Evolutionary conservation across 768 basidiomycete species (phyloP).

Genomic region (Leccinellum albellum): DNA sequence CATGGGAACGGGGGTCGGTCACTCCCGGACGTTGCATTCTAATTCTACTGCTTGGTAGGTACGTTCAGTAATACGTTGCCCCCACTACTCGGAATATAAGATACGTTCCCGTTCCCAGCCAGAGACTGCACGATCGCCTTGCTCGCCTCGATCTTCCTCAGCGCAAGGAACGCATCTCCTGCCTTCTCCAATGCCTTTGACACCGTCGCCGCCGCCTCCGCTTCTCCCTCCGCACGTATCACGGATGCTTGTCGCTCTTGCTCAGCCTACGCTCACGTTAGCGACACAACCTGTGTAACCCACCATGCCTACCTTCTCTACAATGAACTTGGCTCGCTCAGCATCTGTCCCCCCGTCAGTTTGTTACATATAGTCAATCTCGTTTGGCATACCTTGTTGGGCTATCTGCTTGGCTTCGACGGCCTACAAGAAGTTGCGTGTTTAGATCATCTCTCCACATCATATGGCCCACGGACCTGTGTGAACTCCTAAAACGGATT

Average conservation of each 20-base stretch:
- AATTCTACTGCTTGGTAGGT: slow-evolving; percentile 42
- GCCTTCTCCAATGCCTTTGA: slow-evolving; percentile 88
- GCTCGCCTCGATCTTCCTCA: slow-evolving; percentile 96
- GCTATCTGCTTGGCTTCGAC: slow-evolving; percentile 99
- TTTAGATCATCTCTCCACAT: not conserved
- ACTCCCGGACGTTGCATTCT: slow-evolving; percentile 9
- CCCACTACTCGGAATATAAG: slow-evolving; percentile 80
- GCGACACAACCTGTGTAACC: slow-evolving; percentile 5
- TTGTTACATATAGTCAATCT: not conserved
- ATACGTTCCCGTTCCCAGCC: slow-evolving; percentile 75
- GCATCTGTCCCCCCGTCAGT: slow-evolving; percentile 59
- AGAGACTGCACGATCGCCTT: slow-evolving; percentile 94
- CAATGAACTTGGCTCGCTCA: slow-evolving; percentile 97
- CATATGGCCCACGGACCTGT: slow-evolving; percentile 38
- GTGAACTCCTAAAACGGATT: slow-evolving; percentile 69
- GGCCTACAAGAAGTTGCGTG: slow-evolving; percentile 43
- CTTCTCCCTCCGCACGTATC: slow-evolving; percentile 97
- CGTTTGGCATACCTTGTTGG: slow-evolving; percentile 74
- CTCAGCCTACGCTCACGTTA: slow-evolving; percentile 66
- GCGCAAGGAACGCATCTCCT: slow-evolving; percentile 91
- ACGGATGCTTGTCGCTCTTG: slow-evolving; percentile 99
- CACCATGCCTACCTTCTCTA: slow-evolving; percentile 74
- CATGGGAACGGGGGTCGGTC: slow-evolving; percentile 24
- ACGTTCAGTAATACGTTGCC: slow-evolving; percentile 84
- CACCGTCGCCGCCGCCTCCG: slow-evolving; percentile 93